These are phyloP conservation scores for Colletotrichum filicis DNA, from an alignment of 2,329 filamentous ascomycete genomes.

Conservation along the genomic window DNA sequence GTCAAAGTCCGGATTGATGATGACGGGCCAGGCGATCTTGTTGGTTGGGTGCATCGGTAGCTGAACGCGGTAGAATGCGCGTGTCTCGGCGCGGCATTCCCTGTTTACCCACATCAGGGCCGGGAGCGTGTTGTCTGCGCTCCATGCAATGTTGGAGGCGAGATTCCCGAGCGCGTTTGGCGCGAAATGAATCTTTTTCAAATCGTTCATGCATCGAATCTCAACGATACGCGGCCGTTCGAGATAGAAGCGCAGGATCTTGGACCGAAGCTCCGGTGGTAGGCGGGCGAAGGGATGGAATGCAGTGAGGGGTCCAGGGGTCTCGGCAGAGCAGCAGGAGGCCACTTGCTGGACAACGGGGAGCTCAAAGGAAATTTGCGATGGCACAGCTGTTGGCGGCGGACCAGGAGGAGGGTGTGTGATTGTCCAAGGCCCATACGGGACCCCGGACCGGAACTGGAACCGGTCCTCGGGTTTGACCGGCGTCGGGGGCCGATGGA, in stretches of 20 bases:
- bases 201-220: constrained; percentile 48
- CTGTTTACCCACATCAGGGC: constrained; percentile 37
- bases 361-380: neutral
- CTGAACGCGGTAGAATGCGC: constrained; percentile 38
- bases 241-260: constrained; percentile 58
- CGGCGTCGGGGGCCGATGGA: constrained; percentile 31
- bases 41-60: constrained; percentile 36
- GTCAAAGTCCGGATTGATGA: constrained; percentile 38
- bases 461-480: constrained; percentile 33
- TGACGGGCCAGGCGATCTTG: constrained; percentile 34
- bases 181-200: constrained; percentile 33
- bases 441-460: constrained; percentile 31
- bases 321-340: neutral
- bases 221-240: constrained; percentile 56
- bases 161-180: constrained; percentile 32
- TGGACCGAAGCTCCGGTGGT: constrained; percentile 59
- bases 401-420: constrained; percentile 11
- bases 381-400: neutral
- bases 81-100: constrained; percentile 35
- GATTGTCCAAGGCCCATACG: constrained; percentile 29
- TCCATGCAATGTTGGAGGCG: constrained; percentile 34
- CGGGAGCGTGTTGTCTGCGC: constrained; percentile 36
- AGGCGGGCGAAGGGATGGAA: constrained; percentile 52
- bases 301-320: neutral
- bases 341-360: neutral